Evolutionary conservation across 345 rosid genomes (phyloP).

Genomic region (Gossypioides kirkii): DNA sequence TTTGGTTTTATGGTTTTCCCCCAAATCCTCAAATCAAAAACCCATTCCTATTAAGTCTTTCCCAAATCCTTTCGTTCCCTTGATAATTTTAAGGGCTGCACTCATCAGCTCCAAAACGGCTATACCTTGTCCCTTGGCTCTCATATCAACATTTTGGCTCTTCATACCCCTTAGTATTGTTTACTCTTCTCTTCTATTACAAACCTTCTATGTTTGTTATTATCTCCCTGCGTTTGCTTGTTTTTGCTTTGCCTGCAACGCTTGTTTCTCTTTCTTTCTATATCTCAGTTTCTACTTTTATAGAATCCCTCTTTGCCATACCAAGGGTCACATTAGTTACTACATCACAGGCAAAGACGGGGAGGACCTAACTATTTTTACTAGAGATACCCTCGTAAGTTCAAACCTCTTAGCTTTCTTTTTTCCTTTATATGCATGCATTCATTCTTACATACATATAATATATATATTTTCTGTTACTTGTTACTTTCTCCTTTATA

Average conservation of each 20-base stretch:
- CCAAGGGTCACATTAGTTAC: slow-evolving; percentile 78
- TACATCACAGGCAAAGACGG: slow-evolving; percentile 43
- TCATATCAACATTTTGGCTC: slow-evolving; percentile 50
- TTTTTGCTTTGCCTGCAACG: not conserved
- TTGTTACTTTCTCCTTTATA: not conserved
- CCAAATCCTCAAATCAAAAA: no score
- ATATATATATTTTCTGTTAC: not conserved
- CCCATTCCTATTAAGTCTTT: no score
- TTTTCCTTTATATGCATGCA: not conserved
- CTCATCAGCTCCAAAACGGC: slow-evolving; percentile 68
- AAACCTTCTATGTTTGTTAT: not conserved
- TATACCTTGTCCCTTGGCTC: slow-evolving; percentile 55
- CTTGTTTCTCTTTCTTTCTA: not conserved
- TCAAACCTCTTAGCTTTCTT: not conserved
- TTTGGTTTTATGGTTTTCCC: no score
- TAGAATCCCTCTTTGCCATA: slow-evolving; percentile 36
- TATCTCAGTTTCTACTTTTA: not conserved
- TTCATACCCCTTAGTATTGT: slow-evolving; percentile 79
- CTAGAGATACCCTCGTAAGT: slow-evolving; percentile 86
- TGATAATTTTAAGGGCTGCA: no score
- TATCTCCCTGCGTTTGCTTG: not conserved
- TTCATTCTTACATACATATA: not conserved
- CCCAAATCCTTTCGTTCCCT: no score
- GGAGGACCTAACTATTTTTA: slow-evolving; percentile 65
- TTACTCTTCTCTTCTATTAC: not conserved